Conservation (phyloP, 2,329 filamentous ascomycete species). For the Colletotrichum phormii region DNA sequence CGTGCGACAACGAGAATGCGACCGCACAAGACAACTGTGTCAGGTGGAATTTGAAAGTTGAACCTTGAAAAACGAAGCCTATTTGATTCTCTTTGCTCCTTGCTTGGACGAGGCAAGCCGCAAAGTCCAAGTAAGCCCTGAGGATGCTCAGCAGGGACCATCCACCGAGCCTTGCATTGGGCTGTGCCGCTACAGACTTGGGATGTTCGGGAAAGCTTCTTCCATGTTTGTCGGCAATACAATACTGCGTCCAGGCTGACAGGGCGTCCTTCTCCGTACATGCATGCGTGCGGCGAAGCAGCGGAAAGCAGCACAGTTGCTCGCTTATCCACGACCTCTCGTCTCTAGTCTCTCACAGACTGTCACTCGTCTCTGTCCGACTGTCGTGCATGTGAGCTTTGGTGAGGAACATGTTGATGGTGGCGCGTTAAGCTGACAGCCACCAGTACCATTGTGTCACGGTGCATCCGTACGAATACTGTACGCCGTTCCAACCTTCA, state of each 20-base stretch:
- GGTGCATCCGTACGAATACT: neutral
- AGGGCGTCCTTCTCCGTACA: neutral
- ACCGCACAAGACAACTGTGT: neutral
- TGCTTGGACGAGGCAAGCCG: neutral
- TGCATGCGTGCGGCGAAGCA: conserved; percentile 17
- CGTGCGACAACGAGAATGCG: neutral
- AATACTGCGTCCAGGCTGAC: neutral
- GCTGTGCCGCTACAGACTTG: neutral
- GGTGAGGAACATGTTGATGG: neutral
- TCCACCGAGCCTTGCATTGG: neutral
- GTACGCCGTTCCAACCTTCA: conserved; percentile 1
- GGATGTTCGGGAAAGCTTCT: neutral
- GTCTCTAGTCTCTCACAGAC: too few species aligned
- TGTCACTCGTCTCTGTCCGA: neutral
- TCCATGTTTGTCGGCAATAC: neutral
- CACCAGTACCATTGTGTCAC: neutral
- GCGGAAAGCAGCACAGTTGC: neutral
- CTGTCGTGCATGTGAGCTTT: neutral
- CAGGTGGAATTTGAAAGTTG: neutral
- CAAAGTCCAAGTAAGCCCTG: neutral
- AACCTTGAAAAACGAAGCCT: neutral
- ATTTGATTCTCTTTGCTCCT: neutral
- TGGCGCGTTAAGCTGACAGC: neutral
- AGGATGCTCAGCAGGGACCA: neutral
- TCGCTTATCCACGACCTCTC: neutral